Percentiles rank a stretch among this genome's conserved stretches.
These are phyloP conservation scores for Suillus subluteus DNA, from an alignment of 768 basidiomycete genomes.

Conservation along the genomic window DNA sequence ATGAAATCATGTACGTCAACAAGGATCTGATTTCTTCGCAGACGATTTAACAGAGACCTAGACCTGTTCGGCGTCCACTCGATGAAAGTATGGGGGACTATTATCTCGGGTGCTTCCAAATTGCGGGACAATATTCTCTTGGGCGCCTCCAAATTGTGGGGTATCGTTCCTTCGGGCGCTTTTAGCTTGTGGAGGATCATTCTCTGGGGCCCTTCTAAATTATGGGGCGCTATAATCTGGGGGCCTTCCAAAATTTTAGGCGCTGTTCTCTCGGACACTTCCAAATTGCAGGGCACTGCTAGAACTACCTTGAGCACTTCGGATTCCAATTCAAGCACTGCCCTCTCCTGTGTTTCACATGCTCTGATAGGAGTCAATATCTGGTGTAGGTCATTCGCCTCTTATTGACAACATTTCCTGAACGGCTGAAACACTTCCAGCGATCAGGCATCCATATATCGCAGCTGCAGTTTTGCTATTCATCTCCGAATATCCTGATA, in stretches of 20 bases:
- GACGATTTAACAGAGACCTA: background rate
- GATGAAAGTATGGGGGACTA: background rate
- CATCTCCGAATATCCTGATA: background rate
- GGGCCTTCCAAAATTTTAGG: background rate
- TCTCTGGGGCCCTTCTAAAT: background rate
- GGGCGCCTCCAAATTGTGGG: background rate
- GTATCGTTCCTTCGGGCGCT: background rate
- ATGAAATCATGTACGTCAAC: background rate
- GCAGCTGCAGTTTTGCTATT: background rate
- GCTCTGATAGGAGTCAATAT: background rate
- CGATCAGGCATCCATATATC: slow-evolving; percentile 4
- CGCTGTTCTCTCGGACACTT: background rate
- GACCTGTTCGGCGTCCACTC: background rate
- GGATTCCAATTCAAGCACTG: background rate
- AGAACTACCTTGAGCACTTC: background rate
- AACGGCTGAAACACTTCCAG: background rate
- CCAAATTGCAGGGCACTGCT: background rate
- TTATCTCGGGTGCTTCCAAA: background rate
- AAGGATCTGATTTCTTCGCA: background rate
- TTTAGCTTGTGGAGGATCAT: background rate
- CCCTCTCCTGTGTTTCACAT: background rate
- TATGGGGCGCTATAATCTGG: background rate
- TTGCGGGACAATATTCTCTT: background rate
- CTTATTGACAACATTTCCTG: background rate
- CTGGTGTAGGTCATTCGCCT: background rate